Percentiles rank a stretch among this genome's conserved stretches.
Conservation (phyloP, 192 early-diverging fungal species). For the Thamnidium elegans region DNA sequence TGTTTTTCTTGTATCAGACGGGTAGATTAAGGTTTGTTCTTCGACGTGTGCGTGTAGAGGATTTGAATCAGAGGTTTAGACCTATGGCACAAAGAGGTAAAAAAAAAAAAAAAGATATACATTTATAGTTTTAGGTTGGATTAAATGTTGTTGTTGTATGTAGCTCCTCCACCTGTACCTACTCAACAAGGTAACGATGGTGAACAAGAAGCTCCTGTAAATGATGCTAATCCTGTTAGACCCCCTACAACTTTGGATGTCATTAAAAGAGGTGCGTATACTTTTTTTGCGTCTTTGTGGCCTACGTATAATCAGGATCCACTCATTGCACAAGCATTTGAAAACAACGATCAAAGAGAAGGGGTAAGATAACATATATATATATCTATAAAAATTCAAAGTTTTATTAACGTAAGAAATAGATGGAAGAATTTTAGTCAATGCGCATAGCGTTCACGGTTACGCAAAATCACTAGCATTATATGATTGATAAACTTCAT, state of each 20-base stretch:
- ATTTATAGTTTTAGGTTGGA: too few species aligned
- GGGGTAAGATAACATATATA: constrained; percentile 24
- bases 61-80: background rate
- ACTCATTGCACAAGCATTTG: constrained; percentile 19
- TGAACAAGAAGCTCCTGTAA: background rate
- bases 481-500: too few species aligned
- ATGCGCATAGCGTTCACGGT: too few species aligned
- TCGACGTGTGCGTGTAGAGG: constrained; percentile 19
- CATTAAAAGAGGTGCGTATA: constrained; percentile 19
- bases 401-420: too few species aligned
- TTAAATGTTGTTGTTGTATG: background rate
- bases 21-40: constrained; percentile 49
- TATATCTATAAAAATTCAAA: constrained; percentile 40
- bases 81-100: background rate
- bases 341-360: constrained; percentile 52
- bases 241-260: constrained; percentile 15
- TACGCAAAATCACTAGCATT: too few species aligned
- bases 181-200: background rate
- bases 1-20: constrained; percentile 61
- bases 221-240: background rate
- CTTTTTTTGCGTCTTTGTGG: constrained; percentile 27
- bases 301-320: constrained; percentile 26
- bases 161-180: background rate
- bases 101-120: background rate
- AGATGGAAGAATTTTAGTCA: too few species aligned